Evolutionary conservation across 2,329 filamentous ascomycete species (phyloP).

Genomic region (Mycosphaerella sp.): DNA sequence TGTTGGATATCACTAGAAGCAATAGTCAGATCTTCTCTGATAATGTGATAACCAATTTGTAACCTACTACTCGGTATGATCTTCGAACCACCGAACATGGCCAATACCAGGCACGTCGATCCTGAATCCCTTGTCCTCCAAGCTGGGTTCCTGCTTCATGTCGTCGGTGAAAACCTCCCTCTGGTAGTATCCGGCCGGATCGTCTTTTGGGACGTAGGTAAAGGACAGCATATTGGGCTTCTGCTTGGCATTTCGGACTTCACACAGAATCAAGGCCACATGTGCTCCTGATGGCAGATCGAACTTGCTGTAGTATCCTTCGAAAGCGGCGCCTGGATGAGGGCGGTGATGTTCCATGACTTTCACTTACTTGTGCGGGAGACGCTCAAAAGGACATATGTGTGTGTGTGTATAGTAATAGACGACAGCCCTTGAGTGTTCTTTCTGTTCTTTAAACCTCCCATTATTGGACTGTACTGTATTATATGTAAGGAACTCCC

Average conservation of each 20-base stretch:
- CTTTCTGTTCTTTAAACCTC: too few relatives aligned
- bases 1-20: constrained; percentile 20
- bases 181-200: constrained; percentile 34
- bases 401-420: too few relatives aligned
- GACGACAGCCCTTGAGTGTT: too few relatives aligned
- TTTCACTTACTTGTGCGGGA: not conserved
- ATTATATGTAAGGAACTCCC: too few relatives aligned
- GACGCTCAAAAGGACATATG: not conserved
- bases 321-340: constrained; percentile 40
- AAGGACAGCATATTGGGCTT: constrained; percentile 44
- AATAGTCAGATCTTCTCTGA: too few relatives aligned
- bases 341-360: constrained; percentile 39
- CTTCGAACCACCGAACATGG: constrained; percentile 33
- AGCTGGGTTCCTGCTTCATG: constrained; percentile 33
- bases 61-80: constrained; percentile 33
- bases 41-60: too few relatives aligned
- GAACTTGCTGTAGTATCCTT: constrained; percentile 49
- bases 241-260: constrained; percentile 39
- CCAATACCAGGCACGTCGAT: constrained; percentile 38
- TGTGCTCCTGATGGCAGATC: constrained; percentile 42
- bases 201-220: constrained; percentile 41
- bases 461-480: too few relatives aligned
- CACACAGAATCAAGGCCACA: constrained; percentile 44
- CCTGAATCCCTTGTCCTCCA: constrained; percentile 35
- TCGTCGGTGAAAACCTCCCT: constrained; percentile 40